Evolutionary conservation across 768 basidiomycete species (phyloP).

Genomic region (Daedaleopsis nitida): DNA sequence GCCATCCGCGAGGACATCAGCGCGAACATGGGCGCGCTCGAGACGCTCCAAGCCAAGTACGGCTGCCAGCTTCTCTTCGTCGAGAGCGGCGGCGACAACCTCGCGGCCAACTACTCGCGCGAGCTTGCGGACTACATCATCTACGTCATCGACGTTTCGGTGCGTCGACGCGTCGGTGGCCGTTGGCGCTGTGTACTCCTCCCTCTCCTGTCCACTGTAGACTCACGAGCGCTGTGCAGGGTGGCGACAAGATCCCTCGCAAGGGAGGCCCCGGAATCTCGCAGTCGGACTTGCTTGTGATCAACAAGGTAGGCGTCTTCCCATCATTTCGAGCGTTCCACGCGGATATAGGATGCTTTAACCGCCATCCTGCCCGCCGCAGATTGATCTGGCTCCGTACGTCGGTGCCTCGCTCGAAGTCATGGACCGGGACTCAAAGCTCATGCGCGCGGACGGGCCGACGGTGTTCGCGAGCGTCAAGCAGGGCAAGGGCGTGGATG

Average conservation of each 20-base stretch:
- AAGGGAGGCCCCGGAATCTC: conserved; percentile 99
- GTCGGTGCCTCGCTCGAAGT: conserved; percentile 93
- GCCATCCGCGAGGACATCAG: conserved; percentile 98
- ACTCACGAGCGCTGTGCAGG: conserved; percentile 46
- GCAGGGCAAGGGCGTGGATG: conserved; percentile 75
- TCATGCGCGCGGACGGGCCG: conserved; percentile 94
- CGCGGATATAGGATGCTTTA: too few species aligned
- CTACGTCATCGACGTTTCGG: conserved; percentile 87
- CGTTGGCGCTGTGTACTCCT: too few species aligned
- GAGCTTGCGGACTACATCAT: conserved; percentile 98
- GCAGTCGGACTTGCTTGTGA: conserved; percentile 89
- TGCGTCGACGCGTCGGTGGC: too few species aligned
- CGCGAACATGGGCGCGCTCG: conserved; percentile 94
- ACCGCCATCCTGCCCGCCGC: background rate
- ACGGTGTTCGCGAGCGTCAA: conserved; percentile 90
- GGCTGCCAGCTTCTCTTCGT: conserved; percentile 90
- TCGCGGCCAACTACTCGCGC: conserved; percentile 95
- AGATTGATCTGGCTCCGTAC: conserved; percentile 93
- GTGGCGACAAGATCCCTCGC: conserved; percentile 97
- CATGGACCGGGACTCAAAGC: conserved; percentile 90
- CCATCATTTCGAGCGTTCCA: too few species aligned
- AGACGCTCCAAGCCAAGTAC: conserved; percentile 90
- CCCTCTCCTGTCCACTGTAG: too few species aligned
- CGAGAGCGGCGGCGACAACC: conserved; percentile 95
- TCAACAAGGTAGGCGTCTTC: conserved; percentile 76